Percentiles rank a stretch among this genome's conserved stretches.
These are phyloP conservation scores for Mortierella claussenii DNA, from an alignment of 192 early-diverging fungal genomes.

Conservation along the genomic window DNA sequence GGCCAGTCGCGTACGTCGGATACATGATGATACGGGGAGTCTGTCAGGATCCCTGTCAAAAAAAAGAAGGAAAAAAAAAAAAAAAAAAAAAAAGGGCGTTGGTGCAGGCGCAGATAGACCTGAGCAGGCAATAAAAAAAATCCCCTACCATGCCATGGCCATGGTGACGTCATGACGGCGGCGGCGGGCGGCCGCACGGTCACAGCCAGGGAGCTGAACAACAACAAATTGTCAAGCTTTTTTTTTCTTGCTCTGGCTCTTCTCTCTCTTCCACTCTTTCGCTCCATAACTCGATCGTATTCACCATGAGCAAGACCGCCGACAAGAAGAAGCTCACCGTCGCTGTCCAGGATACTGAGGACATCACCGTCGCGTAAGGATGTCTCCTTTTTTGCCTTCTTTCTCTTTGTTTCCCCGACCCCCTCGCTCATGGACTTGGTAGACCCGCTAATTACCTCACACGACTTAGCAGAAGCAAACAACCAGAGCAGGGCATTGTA, in stretches of 20 bases:
- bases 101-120: too few relatives aligned
- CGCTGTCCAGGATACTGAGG: constrained; percentile 53
- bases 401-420: too few relatives aligned
- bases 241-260: constrained; percentile 16
- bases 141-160: too few relatives aligned
- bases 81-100: neutral
- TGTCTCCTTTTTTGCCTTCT: neutral
- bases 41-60: too few relatives aligned
- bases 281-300: constrained; percentile 34
- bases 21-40: neutral
- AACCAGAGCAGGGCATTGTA: too few relatives aligned
- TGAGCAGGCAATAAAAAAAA: too few relatives aligned
- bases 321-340: constrained; percentile 56
- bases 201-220: too few relatives aligned
- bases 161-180: too few relatives aligned
- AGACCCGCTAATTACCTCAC: too few relatives aligned
- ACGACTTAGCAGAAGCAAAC: too few relatives aligned
- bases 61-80: neutral
- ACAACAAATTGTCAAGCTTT: neutral
- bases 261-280: constrained; percentile 1
- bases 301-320: constrained; percentile 54
- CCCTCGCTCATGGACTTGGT: too few relatives aligned
- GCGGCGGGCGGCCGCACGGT: too few relatives aligned
- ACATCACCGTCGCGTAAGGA: constrained; percentile 55
- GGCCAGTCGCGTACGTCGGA: neutral